phyloP scores from a whole-genome alignment of 352 stramenopile species.

The Peronospora farinosa region DNA sequence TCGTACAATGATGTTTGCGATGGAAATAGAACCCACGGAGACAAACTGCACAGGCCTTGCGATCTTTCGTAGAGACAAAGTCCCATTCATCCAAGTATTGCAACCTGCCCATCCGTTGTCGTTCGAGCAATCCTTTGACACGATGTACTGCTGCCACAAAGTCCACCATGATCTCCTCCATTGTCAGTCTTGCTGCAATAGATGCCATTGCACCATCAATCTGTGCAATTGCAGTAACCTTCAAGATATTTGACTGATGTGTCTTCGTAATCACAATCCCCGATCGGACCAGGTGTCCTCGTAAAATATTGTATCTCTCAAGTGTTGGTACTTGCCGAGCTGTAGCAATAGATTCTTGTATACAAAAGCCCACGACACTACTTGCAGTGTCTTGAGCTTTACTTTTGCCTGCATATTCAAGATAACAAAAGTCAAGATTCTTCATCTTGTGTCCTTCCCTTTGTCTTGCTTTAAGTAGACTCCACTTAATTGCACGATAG shows the following conservation, averaged over 20 bases:
- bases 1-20: constrained; percentile 68
- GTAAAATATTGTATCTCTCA: constrained; percentile 54
- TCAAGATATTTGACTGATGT: constrained; percentile 65
- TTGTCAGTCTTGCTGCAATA: constrained; percentile 18
- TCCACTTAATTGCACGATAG: constrained; percentile 72
- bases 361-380: constrained; percentile 64
- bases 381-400: constrained; percentile 31
- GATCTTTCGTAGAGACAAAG: constrained; percentile 60
- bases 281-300: constrained; percentile 49
- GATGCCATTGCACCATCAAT: constrained; percentile 51
- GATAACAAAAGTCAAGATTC: constrained; percentile 62
- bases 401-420: constrained; percentile 71
- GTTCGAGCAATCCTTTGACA: constrained; percentile 56
- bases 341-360: constrained; percentile 63
- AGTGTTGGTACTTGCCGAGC: constrained; percentile 62
- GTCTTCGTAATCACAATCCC: constrained; percentile 72
- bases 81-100: constrained; percentile 78
- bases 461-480: constrained; percentile 25
- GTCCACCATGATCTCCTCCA: constrained; percentile 69
- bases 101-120: constrained; percentile 65
- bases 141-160: constrained; percentile 49
- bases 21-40: constrained; percentile 74
- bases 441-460: constrained; percentile 36
- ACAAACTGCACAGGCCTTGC: constrained; percentile 76
- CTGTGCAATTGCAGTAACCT: constrained; percentile 66